These are phyloP conservation scores for Wakefieldia striispora DNA, from an alignment of 768 basidiomycete genomes.

Conservation along the genomic window DNA sequence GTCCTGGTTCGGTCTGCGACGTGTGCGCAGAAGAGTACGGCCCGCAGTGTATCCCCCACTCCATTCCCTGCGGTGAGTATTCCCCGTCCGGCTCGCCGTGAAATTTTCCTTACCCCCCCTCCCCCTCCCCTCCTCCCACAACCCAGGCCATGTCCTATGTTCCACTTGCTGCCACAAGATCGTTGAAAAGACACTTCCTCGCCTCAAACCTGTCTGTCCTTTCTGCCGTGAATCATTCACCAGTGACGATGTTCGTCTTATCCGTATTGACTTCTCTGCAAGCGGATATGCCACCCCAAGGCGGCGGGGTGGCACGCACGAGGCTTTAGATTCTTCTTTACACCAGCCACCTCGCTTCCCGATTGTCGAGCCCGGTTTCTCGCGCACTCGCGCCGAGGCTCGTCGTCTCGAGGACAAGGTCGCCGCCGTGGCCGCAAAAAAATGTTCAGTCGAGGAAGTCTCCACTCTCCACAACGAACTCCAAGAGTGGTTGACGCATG, in stretches of 20 bases:
- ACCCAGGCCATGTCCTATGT: slow-evolving; percentile 76
- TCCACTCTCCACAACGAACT: slow-evolving; percentile 74
- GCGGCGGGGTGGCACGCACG: slow-evolving; percentile 49
- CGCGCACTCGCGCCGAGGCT: slow-evolving; percentile 51
- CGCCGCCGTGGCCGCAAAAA: slow-evolving; percentile 74
- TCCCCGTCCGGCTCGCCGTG: slow-evolving; percentile 15
- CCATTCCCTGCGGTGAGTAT: slow-evolving; percentile 70
- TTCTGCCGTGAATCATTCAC: slow-evolving; percentile 81
- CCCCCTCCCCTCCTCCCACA: background rate
- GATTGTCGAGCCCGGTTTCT: slow-evolving; percentile 39
- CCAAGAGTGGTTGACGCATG: slow-evolving; percentile 68
- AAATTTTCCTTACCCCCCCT: slow-evolving; percentile 33
- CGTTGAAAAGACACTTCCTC: slow-evolving; percentile 73
- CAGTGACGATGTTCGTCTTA: slow-evolving; percentile 63
- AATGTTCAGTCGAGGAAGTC: slow-evolving; percentile 86
- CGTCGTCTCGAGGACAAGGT: slow-evolving; percentile 76
- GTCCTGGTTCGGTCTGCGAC: slow-evolving; percentile 82
- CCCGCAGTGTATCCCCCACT: slow-evolving; percentile 70
- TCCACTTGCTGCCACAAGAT: slow-evolving; percentile 75
- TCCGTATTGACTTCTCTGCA: slow-evolving; percentile 74
- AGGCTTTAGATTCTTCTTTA: slow-evolving; percentile 39
- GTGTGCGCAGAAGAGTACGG: slow-evolving; percentile 88
- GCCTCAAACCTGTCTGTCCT: slow-evolving; percentile 73
- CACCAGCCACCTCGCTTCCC: slow-evolving; percentile 48
- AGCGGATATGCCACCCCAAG: slow-evolving; percentile 70